Evolutionary conservation across 2,329 filamentous ascomycete species (phyloP), one percentile per base, ranked within the genome.

Genomic region (Pyrenochaeta sp.): DNA sequence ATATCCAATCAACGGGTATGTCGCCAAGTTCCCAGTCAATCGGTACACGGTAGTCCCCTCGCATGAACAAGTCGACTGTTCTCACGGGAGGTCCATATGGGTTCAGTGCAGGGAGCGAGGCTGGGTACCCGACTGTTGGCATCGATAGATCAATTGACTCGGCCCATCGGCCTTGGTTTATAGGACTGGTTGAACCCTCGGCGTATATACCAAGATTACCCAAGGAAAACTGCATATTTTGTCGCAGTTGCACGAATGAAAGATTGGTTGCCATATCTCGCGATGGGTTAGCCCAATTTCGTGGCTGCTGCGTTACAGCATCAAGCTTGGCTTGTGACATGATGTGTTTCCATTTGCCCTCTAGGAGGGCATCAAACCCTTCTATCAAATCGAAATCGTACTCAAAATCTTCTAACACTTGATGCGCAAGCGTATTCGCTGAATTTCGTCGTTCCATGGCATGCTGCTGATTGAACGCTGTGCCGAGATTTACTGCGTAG

Each of bases 201-300:
- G 50, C 58, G 30, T 60, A 60, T 3, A 63, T 61, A 2, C 63
- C 61, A 7, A 66, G 32, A 33, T 64, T 63, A 1, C 61, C 61
- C 2, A 61, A 15, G 0, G 54, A 58, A 15, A 51, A 61, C 33
- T 65, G 54, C 56, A 61, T 60, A 20, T 63, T 54, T 32, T 66
- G 63, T 10, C 49, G 46, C 11, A 57, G 17, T 65, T 87, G 83
- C 1, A 87, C 83, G 49, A 83, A 86, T 3, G 79, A 74, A 56
- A 88, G 77, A 3, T 83, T 80, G 0, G 86, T 85, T 2, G 87
- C 77, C 0, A 82, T 81, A 63, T 90, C 87, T 23, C 86, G 78
- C 83, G 88, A 88, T 1, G 87, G 85, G 63, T 89, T 86, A 65
- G 89, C 86, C 87, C 86, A 79, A 46, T 60, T 56, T 15, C 83